Evolutionary conservation across 306 rosid species (phyloP).

Genomic region (Ormosia emarginata): DNA sequence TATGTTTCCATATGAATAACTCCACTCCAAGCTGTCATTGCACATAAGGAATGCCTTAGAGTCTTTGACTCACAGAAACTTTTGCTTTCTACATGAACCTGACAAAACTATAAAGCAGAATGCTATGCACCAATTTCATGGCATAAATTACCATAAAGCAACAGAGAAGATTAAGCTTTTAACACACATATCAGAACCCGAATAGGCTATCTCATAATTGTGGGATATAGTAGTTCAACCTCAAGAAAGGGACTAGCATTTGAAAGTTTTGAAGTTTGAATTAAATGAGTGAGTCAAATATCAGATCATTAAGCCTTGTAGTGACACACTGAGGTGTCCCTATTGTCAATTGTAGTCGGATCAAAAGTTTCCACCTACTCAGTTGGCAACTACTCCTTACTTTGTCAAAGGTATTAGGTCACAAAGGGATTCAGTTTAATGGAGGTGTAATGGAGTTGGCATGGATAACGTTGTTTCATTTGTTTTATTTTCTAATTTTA

Average conservation of each 20-base stretch:
- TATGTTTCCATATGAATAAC: background rate
- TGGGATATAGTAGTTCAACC: slow-evolving; percentile 35
- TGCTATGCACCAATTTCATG: slow-evolving; percentile 34
- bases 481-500: background rate
- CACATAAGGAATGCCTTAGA: slow-evolving; percentile 6
- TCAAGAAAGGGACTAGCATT: slow-evolving; percentile 38
- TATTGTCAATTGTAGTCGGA: slow-evolving; percentile 39
- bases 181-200: slow-evolving; percentile 23
- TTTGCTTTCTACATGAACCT: slow-evolving; percentile 40
- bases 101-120: slow-evolving; percentile 25
- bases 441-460: background rate
- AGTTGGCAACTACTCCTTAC: background rate
- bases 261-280: slow-evolving; percentile 24
- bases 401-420: background rate
- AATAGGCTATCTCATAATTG: slow-evolving; percentile 33
- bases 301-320: slow-evolving; percentile 32
- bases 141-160: slow-evolving; percentile 24
- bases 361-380: slow-evolving; percentile 37
- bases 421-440: background rate
- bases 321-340: slow-evolving; percentile 50
- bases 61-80: slow-evolving; percentile 40
- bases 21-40: slow-evolving; percentile 30
- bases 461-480: background rate
- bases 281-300: slow-evolving; percentile 31
- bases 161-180: slow-evolving; percentile 20